Evolutionary conservation across 2,329 filamentous ascomycete genomes (phyloP).

Genomic region (Epichloe amarillans): DNA sequence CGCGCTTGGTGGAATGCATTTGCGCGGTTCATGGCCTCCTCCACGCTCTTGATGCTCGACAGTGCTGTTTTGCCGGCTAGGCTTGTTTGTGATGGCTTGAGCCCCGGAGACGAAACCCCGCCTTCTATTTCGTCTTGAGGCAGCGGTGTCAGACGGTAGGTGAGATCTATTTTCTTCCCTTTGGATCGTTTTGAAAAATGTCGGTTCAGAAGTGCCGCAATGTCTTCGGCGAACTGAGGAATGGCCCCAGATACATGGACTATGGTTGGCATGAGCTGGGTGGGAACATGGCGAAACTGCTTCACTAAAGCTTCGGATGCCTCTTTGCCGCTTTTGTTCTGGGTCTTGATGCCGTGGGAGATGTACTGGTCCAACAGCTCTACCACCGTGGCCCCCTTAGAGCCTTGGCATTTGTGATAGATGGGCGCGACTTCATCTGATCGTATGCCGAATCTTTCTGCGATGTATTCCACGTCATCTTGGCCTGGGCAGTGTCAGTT

Average conservation of each 20-base stretch:
- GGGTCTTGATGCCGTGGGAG: constrained; percentile 20
- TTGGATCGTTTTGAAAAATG: constrained; percentile 28
- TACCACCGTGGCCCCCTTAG: constrained; percentile 26
- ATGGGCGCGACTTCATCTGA: constrained; percentile 27
- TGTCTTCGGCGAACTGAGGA: constrained; percentile 23
- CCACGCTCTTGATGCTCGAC: constrained; percentile 8
- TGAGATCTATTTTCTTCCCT: constrained; percentile 22
- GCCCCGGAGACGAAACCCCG: not conserved
- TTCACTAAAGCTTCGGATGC: constrained; percentile 20
- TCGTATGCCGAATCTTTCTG: constrained; percentile 28
- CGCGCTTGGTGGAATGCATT: constrained; percentile 17
- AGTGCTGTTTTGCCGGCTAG: not conserved
- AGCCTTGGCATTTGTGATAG: constrained; percentile 25
- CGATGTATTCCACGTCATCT: constrained; percentile 30
- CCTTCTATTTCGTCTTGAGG: constrained; percentile 10
- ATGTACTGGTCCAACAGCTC: constrained; percentile 31
- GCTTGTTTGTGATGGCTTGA: not conserved
- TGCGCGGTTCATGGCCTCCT: constrained; percentile 16
- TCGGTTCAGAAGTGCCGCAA: constrained; percentile 27
- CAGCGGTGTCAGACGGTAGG: constrained; percentile 25
- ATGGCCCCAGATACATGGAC: constrained; percentile 26
- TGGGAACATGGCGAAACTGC: constrained; percentile 29
- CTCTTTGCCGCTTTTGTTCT: constrained; percentile 17
- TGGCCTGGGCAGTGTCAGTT: constrained; percentile 12
- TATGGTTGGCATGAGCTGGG: constrained; percentile 27